A percentile compares a stretch with the other conserved stretches of the same genome.
Evolutionary conservation across 2,329 filamentous ascomycete genomes (phyloP).

Genomic region (Neophaeococcomyces aloes): DNA sequence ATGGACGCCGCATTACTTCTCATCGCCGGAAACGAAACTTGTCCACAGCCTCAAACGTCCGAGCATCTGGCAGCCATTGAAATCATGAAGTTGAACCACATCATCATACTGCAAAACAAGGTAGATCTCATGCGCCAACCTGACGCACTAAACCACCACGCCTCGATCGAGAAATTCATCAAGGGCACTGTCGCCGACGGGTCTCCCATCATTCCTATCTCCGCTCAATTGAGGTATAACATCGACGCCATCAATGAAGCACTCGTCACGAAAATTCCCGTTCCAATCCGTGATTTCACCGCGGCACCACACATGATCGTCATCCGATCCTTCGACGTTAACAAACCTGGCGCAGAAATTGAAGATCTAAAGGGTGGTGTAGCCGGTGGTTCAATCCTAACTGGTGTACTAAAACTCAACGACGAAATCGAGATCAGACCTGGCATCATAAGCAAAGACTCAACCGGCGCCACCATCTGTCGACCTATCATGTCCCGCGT

Average conservation of each 20-base stretch:
- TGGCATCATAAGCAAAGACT: slow-evolving; percentile 95
- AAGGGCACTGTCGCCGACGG: slow-evolving; percentile 93
- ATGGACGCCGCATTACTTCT: slow-evolving; percentile 97
- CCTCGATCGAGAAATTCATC: slow-evolving; percentile 97
- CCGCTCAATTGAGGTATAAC: slow-evolving; percentile 98
- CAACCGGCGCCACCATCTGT: slow-evolving; percentile 87
- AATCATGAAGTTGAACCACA: slow-evolving; percentile 99
- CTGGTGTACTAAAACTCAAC: slow-evolving; percentile 90
- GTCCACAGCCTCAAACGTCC: slow-evolving; percentile 95
- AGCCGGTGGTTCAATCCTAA: slow-evolving; percentile 90
- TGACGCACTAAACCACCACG: slow-evolving; percentile 83
- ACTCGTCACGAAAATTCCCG: slow-evolving; percentile 88
- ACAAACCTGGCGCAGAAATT: slow-evolving; percentile 98
- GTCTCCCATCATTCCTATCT: slow-evolving; percentile 90
- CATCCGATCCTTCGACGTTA: slow-evolving; percentile 98
- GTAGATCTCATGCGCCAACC: slow-evolving; percentile 97
- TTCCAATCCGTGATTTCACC: slow-evolving; percentile 82
- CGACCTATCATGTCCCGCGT: slow-evolving; percentile 94
- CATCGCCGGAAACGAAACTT: slow-evolving; percentile 96
- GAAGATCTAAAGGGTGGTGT: slow-evolving; percentile 98
- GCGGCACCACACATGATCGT: slow-evolving; percentile 96
- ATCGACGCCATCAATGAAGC: slow-evolving; percentile 97
- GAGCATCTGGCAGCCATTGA: slow-evolving; percentile 98
- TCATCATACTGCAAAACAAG: slow-evolving; percentile 99
- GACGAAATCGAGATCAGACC: slow-evolving; percentile 98